Conservation (phyloP, 2,329 filamentous ascomycete genomes). For the Colletotrichum melonis region DNA sequence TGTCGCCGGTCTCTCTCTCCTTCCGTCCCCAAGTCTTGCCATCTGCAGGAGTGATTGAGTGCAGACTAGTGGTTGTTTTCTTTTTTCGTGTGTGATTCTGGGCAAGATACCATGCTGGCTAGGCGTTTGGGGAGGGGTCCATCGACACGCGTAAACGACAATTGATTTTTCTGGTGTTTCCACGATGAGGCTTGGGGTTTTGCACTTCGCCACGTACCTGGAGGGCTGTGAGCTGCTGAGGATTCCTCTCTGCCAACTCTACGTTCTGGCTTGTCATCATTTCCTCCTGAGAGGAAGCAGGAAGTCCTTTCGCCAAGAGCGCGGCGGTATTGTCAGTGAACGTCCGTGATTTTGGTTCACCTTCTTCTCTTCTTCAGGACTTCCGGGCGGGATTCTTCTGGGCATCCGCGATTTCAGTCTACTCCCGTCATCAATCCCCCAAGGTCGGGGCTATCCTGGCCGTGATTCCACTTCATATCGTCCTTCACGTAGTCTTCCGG, state of each 20-base stretch:
- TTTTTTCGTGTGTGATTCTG: neutral
- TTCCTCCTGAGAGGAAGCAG: neutral
- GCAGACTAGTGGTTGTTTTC: neutral
- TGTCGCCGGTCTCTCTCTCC: neutral
- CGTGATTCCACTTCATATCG: neutral
- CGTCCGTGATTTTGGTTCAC: neutral
- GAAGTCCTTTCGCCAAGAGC: neutral
- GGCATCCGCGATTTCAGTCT: neutral
- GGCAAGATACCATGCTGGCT: constrained; percentile 27
- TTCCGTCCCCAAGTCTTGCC: neutral
- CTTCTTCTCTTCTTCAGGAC: neutral
- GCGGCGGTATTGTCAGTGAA: neutral
- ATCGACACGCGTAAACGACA: neutral
- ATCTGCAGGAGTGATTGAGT: neutral
- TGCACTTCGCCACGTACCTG: neutral
- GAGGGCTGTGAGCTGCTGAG: neutral
- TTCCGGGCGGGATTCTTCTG: neutral
- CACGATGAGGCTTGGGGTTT: neutral
- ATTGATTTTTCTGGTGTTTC: constrained; percentile 1
- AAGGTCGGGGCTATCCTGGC: neutral
- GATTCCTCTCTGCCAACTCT: neutral
- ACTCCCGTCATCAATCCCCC: neutral
- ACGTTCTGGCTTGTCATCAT: neutral
- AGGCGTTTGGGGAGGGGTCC: constrained; percentile 10
- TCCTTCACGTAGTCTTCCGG: neutral